A percentile compares a stretch with the other conserved stretches of the same genome.
Conservation (phyloP, 1,139 yeast species). For the Geotrichum fermentans region DNA sequence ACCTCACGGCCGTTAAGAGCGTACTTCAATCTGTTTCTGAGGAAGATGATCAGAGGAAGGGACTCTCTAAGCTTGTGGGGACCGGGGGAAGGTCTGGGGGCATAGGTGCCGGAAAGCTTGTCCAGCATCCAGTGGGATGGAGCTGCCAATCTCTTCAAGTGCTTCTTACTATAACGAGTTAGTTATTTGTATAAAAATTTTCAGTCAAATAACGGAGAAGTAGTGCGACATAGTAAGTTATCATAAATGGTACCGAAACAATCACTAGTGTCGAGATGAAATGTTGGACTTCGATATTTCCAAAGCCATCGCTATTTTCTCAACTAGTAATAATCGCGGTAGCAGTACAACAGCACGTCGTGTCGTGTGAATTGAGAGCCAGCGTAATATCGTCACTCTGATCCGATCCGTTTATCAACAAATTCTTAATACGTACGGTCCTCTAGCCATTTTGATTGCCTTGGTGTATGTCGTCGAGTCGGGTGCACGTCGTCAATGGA, state of each 20-base stretch:
- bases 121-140: constrained; percentile 99
- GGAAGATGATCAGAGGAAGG: constrained; percentile 93
- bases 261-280: too few species aligned
- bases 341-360: too few species aligned
- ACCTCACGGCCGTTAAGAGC: constrained; percentile 99
- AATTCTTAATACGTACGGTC: constrained; percentile 81
- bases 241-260: too few species aligned
- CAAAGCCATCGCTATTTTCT: too few species aligned
- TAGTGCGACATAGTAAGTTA: too few species aligned
- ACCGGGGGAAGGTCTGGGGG: constrained; percentile 99
- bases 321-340: too few species aligned
- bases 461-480: constrained; percentile 16
- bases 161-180: constrained; percentile 68
- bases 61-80: constrained; percentile 99
- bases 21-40: constrained; percentile 99
- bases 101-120: constrained; percentile 98
- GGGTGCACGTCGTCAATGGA: constrained; percentile 20
- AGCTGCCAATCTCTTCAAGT: constrained; percentile 96
- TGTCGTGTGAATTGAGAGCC: too few species aligned
- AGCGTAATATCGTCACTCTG: too few species aligned
- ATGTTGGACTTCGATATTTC: too few species aligned
- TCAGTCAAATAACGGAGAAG: too few species aligned
- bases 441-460: constrained; percentile 75
- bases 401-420: too few species aligned
- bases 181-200: too few species aligned